Percentiles rank a stretch among this genome's conserved stretches.
Evolutionary conservation across 148 eudicot genomes (phyloP).

Genomic region (Heliosperma pusillum): DNA sequence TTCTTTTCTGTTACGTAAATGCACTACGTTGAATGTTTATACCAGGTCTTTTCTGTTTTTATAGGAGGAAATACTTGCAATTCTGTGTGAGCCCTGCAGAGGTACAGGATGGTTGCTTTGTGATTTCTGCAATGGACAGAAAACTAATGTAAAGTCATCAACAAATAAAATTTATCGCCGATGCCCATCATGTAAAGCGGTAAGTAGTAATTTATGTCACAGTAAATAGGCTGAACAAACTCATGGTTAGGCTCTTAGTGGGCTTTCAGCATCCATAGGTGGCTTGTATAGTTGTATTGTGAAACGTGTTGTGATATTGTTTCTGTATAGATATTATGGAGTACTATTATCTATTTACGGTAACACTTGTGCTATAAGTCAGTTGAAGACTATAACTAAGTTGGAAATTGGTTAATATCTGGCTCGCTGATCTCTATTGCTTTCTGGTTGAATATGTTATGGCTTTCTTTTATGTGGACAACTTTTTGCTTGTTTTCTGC

Average conservation of each 20-base stretch:
- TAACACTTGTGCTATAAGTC: too few species aligned
- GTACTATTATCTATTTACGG: neutral
- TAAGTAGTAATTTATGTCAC: slow-evolving; percentile 28
- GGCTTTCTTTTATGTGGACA: too few species aligned
- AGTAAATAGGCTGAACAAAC: neutral
- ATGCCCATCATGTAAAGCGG: slow-evolving; percentile 91
- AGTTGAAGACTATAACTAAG: neutral
- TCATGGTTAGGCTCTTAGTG: neutral
- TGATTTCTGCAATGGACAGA: slow-evolving; percentile 86
- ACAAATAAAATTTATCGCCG: slow-evolving; percentile 76
- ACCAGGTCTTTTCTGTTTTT: neutral
- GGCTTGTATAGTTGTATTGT: neutral
- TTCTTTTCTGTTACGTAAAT: neutral
- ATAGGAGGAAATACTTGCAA: slow-evolving; percentile 42
- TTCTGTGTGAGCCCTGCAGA: slow-evolving; percentile 68
- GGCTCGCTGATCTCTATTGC: neutral
- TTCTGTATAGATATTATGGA: neutral
- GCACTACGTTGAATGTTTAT: neutral
- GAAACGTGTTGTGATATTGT: neutral
- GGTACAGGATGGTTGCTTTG: slow-evolving; percentile 86
- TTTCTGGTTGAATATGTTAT: neutral
- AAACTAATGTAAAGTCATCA: slow-evolving; percentile 68
- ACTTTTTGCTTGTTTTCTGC: neutral
- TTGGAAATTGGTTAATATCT: neutral
- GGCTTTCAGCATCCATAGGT: neutral